Base-by-base conservation (phyloP, 1,284 basidiomycete species). In the Cryptococcus wingfieldii region DNA sequence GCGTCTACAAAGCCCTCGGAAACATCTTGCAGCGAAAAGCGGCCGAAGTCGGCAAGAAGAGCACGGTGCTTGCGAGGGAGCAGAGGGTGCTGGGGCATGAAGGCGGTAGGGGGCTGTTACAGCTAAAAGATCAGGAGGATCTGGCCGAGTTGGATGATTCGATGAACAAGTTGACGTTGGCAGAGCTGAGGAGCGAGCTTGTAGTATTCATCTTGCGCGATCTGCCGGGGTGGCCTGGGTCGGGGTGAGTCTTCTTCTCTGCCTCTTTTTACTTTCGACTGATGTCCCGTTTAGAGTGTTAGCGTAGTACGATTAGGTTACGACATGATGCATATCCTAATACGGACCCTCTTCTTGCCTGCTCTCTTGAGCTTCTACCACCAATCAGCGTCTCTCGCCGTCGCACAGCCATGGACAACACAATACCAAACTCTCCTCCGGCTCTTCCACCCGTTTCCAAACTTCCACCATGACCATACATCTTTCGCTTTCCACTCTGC, bases 201-300 rank as follows among this genome's bases (percentile, higher is more conserved):
- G 83, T 85, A 51, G 84, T 91, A 43, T 93, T 94, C 74, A 84
- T 94, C 64, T 76, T 94, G 53, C 83, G 86, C 66, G 90, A 94
- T 74, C 79, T 94, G 47, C 77, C 77, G 2, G 77, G 77, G 12
- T 67, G 62, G 64, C 67, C 62, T 12, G 48, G 57, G 19, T 47
- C 50, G 44, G 54, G 49, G 51, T 56, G 46, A 52, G 53, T 51
- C 28, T 31, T 28, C 23, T 19, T 34, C 38, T 37, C 7, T 34
- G 27, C 6, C 37, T 38, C 3, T 25, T n/a, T 8, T 34, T 12
- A 28, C 25, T 16, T 4, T 18, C 23, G 23, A 7, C 47, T 38
- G 31, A 37, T 6, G 14, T 1, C 6, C n/a, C n/a, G 31, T 18
- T 27, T 34, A 34, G 31, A 34, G 5, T 6, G 10, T 10, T 34